phyloP scores from a whole-genome alignment of 495 filamentous ascomycete species.

The Stereocaulon alpinum region DNA sequence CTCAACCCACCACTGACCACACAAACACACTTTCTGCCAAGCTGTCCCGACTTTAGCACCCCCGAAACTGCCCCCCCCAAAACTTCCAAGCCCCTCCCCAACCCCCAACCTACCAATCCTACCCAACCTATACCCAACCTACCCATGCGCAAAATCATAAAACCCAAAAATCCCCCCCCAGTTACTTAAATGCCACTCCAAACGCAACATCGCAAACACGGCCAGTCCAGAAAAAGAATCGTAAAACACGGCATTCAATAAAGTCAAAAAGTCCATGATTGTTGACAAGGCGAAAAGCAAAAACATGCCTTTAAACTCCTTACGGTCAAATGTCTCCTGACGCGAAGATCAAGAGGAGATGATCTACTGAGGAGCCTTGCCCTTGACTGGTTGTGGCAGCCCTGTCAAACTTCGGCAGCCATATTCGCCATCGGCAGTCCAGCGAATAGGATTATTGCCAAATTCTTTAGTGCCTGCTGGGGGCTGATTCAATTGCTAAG shows the following conservation, averaged over 20 bases:
- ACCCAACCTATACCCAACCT: too few species aligned
- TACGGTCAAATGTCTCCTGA: conserved; percentile 4
- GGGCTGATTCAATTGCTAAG: conserved; percentile 12
- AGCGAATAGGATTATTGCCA: conserved; percentile 17
- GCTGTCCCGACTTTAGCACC: not conserved
- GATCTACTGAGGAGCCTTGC: conserved; percentile 9
- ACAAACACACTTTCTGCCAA: not conserved
- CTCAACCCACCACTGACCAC: not conserved
- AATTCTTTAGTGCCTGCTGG: conserved; percentile 11
- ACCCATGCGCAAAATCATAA: not conserved
- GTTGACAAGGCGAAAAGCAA: conserved; percentile 9
- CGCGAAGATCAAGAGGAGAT: conserved; percentile 12
- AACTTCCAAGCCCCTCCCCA: not conserved
- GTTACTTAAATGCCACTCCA: not conserved
- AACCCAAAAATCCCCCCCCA: not conserved
- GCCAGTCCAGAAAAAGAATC: not conserved
- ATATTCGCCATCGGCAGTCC: conserved; percentile 2
- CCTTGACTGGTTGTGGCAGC: conserved; percentile 9
- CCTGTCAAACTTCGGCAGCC: conserved; percentile 14
- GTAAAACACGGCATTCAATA: conserved; percentile 14
- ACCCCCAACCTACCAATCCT: not conserved
- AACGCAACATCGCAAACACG: not conserved
- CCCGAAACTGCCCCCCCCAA: not conserved
- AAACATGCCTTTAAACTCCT: conserved; percentile 1
- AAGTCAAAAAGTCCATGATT: conserved; percentile 8